Evolutionary conservation across 768 basidiomycete species (phyloP).

Genomic region (Termitomyces sp.): DNA sequence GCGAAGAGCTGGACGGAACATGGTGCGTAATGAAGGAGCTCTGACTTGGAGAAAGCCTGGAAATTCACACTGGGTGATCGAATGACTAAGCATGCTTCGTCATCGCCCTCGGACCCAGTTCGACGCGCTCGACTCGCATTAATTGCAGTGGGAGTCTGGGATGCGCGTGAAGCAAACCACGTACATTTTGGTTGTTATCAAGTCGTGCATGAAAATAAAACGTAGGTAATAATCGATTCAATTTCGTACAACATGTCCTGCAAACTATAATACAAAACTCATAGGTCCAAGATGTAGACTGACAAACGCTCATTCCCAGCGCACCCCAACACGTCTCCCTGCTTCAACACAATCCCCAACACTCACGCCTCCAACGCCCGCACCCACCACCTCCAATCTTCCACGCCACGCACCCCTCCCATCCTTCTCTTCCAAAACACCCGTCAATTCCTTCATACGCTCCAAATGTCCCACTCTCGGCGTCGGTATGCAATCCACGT

Average conservation of each 20-base stretch:
- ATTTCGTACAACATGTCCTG: neutral
- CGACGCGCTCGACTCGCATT: too few relatives aligned
- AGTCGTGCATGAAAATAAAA: neutral
- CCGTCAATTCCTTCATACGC: slow-evolving; percentile 60
- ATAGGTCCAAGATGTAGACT: neutral
- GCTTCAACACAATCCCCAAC: slow-evolving; percentile 82
- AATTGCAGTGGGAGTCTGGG: too few relatives aligned
- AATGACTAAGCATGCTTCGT: neutral
- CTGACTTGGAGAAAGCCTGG: neutral
- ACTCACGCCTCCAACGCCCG: slow-evolving; percentile 84
- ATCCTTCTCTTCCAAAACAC: slow-evolving; percentile 43
- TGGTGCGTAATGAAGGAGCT: slow-evolving; percentile 17
- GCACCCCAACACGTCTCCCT: slow-evolving; percentile 55
- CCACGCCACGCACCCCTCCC: slow-evolving; percentile 26
- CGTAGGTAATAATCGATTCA: neutral
- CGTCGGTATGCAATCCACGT: slow-evolving; percentile 77
- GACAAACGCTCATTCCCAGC: slow-evolving; percentile 27
- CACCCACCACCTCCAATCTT: slow-evolving; percentile 68
- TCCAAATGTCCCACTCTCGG: slow-evolving; percentile 69
- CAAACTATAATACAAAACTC: neutral
- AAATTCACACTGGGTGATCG: neutral
- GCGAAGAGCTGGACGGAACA: slow-evolving; percentile 47
- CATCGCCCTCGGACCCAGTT: too few relatives aligned
- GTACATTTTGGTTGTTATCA: neutral
- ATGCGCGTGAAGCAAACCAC: too few relatives aligned